phyloP scores from a whole-genome alignment of 805 yeast genomes.

The Brettanomyces custersianus region DNA sequence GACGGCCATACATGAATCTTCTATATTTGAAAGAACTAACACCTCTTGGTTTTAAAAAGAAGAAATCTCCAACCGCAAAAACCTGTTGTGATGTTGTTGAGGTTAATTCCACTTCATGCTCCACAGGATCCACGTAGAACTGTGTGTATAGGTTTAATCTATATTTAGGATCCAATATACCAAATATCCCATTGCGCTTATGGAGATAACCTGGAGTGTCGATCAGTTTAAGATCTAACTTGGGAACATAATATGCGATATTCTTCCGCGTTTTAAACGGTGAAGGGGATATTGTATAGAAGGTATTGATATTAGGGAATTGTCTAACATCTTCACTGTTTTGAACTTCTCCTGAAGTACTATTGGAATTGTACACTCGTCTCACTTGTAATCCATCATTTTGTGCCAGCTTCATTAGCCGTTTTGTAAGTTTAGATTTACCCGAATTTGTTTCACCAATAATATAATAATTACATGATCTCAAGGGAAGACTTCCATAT shows the following conservation, averaged over 20 bases:
- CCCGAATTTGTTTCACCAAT: conserved; percentile 24
- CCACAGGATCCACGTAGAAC: not conserved
- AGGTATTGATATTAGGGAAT: not conserved
- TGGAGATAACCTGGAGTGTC: conserved; percentile 24
- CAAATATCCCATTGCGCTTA: conserved; percentile 13
- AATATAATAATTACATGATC: conserved; percentile 10
- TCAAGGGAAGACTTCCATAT: not conserved
- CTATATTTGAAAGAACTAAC: not conserved
- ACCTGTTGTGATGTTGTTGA: not conserved
- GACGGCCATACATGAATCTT: conserved; percentile 3
- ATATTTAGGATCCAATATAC: conserved; percentile 6
- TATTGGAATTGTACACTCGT: too few relatives aligned
- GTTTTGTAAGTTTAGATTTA: conserved; percentile 15
- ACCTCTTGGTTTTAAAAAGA: conserved; percentile 3
- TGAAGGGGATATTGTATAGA: conserved; percentile 6
- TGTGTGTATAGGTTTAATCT: conserved; percentile 1
- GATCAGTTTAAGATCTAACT: conserved; percentile 11
- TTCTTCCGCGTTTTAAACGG: conserved; percentile 13
- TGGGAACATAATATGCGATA: conserved; percentile 7
- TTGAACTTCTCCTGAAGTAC: not conserved
- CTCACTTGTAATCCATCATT: not conserved
- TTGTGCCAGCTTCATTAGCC: conserved; percentile 4
- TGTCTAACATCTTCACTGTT: not conserved
- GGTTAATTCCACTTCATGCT: not conserved
- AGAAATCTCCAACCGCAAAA: conserved; percentile 2